These are phyloP conservation scores for Emericellopsis atlantica DNA, from an alignment of 2,329 filamentous ascomycete species.

Conservation along the genomic window DNA sequence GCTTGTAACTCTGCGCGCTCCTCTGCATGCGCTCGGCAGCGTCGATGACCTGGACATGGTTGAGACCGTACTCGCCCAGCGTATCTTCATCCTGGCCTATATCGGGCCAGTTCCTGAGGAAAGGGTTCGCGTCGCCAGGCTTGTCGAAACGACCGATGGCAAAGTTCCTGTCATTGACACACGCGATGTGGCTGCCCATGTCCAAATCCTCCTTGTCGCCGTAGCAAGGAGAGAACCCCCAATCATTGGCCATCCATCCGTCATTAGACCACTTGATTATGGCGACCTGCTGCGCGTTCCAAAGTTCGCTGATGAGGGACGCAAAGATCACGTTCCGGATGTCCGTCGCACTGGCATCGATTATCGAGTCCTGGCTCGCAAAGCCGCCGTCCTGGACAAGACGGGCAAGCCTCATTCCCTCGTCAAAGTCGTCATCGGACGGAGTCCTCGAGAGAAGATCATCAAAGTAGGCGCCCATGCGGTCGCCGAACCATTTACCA, in stretches of 20 bases:
- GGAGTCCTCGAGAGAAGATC: not conserved
- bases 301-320: not conserved
- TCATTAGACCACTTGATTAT: not conserved
- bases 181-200: not conserved
- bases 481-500: not conserved
- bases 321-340: not conserved
- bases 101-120: not conserved
- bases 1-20: not conserved
- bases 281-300: not conserved
- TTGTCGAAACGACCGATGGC: not conserved
- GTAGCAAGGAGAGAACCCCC: not conserved
- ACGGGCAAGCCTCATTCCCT: not conserved
- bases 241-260: not conserved
- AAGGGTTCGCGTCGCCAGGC: not conserved
- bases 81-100: not conserved
- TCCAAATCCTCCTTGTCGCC: not conserved
- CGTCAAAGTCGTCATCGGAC: not conserved
- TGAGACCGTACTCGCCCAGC: not conserved
- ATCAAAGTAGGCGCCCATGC: not conserved
- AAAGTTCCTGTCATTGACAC: not conserved
- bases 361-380: not conserved
- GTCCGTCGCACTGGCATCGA: not conserved
- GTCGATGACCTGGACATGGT: not conserved
- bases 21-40: not conserved
- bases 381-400: not conserved